phyloP scores from a whole-genome alignment of 768 basidiomycete genomes.

The Trametes maxima region DNA sequence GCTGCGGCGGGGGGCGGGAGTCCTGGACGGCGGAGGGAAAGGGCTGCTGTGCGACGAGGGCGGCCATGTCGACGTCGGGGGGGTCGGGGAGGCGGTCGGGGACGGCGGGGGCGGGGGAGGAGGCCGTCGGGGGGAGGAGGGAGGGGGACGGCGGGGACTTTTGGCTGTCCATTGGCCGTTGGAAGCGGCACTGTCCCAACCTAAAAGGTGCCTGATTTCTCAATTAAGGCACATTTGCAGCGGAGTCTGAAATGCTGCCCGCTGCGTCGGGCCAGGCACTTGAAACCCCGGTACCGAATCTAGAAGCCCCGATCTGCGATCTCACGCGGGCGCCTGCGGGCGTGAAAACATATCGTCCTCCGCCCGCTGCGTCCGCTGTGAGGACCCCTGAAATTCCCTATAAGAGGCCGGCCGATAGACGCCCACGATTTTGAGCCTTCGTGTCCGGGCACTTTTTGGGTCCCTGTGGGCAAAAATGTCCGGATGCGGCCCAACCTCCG shows the following conservation, averaged over 20 bases:
- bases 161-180: slow-evolving; percentile 28
- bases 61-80: slow-evolving; percentile 27
- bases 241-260: slow-evolving; percentile 22
- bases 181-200: slow-evolving; percentile 18
- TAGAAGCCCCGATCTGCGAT: neutral
- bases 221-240: slow-evolving; percentile 29
- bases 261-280: slow-evolving; percentile 25
- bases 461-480: no score
- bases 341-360: slow-evolving; percentile 10
- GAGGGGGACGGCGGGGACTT: slow-evolving; percentile 18
- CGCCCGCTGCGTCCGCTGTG: neutral
- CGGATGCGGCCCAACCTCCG: no score
- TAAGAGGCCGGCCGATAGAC: no score
- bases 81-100: slow-evolving; percentile 4
- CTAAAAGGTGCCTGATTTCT: slow-evolving; percentile 32
- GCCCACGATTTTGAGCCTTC: no score
- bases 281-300: slow-evolving; percentile 23
- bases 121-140: neutral
- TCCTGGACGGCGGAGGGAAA: slow-evolving; percentile 16
- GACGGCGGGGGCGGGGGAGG: neutral
- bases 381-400: no score
- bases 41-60: slow-evolving; percentile 27
- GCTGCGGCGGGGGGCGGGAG: slow-evolving; percentile 15
- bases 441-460: no score
- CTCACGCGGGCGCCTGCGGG: neutral